Evolutionary conservation across 306 rosid species (phyloP).

Genomic region (Ochetophila trinervis): DNA sequence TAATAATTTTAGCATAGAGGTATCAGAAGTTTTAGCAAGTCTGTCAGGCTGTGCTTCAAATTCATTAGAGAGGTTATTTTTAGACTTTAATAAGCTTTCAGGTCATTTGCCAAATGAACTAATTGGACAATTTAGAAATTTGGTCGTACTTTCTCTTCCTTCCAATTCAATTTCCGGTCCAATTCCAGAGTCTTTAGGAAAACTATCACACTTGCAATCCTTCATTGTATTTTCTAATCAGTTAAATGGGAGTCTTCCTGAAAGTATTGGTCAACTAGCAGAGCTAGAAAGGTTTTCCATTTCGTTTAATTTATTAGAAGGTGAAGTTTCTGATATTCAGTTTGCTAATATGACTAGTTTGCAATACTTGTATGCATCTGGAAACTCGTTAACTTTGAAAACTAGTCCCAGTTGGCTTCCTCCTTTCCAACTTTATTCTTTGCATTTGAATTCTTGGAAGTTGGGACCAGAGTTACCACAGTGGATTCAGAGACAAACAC

Average conservation of each 20-base stretch:
- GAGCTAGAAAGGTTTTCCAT: not conserved
- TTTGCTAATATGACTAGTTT: constrained; percentile 8
- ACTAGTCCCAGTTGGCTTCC: constrained; percentile 20
- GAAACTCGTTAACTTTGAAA: constrained; percentile 3
- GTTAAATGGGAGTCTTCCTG: constrained; percentile 16
- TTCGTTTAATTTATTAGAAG: not conserved
- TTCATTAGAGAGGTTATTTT: not conserved
- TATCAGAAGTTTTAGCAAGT: not conserved
- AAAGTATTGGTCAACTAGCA: constrained; percentile 9
- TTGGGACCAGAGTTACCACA: constrained; percentile 34
- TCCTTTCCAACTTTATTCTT: constrained; percentile 24
- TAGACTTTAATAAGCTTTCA: constrained; percentile 4
- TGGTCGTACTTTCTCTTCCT: no score
- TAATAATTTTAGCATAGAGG: no score
- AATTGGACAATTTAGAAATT: no score
- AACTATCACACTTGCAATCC: not conserved
- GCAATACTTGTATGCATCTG: not conserved
- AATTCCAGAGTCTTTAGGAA: constrained; percentile 4
- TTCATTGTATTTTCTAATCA: not conserved
- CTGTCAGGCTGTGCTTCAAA: not conserved
- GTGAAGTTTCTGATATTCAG: constrained; percentile 17
- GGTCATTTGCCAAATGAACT: not conserved
- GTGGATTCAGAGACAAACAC: constrained; percentile 32
- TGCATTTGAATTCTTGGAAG: constrained; percentile 19
- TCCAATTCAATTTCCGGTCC: no score